Evolutionary conservation across 1,284 basidiomycete species (phyloP), one percentile per base, ranked within the genome.

Genomic region (Sparassis latifolia): DNA sequence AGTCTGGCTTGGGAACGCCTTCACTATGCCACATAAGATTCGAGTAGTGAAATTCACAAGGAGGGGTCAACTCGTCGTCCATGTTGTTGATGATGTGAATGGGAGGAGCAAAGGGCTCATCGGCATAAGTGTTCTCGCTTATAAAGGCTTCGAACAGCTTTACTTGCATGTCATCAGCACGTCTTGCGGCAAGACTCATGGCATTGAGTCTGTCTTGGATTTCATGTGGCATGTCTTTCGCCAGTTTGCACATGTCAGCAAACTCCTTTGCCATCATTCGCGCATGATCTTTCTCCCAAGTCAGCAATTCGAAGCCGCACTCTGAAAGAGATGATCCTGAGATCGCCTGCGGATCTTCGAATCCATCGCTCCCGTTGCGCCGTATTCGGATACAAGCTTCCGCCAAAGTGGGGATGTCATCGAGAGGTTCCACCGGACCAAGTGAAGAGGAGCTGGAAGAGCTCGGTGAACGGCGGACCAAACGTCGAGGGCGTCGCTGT

Each of bases 21-120:
- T 79, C 71, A 1, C 76, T 78, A 52, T 84, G 82, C 73, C 87
- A 85, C 73, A 92, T 82, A 51, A 76, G 68, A 63, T 91, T 90
- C 9, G 84, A 81, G 60, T 91, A 91, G 55, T 82, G 73, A 58
- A 90, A 90, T 59, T 91, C 88, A 77, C 82, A 87, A 4, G 74
- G 76, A 0, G 86, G 86, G 5, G 82, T 82, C 1, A 76, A 72
- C 50, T 86, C 82, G 5, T 73, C 65, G 52, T 89, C 86, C 27
- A 88, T 68, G 0, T 75, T 62, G 57, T 91, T 90, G 52, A 77
- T 66, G 10, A 94, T 74, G 12, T 68, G 65, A 55, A 93, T 86
- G 2, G 68, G 66, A 0, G 86, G 87, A 1, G 85, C 82, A 42
- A 75, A 62, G 0, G 79, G 82, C 58, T 90, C 88, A 55, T 87